These are phyloP conservation scores for Takakia lepidozioides DNA, from an alignment of 225 moss, liverwort and hornwort genomes.

Conservation along the genomic window DNA sequence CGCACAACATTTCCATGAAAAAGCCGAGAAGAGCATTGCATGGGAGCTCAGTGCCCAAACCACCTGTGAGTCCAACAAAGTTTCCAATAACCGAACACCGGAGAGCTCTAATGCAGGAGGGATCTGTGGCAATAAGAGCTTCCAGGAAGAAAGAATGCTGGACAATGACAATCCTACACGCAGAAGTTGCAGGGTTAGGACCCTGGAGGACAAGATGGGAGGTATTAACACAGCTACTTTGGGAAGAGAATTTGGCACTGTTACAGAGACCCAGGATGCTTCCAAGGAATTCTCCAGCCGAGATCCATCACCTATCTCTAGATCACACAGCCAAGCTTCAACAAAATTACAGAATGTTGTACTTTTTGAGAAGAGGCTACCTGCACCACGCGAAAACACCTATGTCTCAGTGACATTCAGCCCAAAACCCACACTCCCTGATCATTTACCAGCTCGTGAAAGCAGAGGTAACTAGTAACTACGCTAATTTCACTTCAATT, in stretches of 20 bases:
- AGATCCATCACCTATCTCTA: background rate
- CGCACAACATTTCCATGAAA: constrained; percentile 5
- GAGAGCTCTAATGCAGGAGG: background rate
- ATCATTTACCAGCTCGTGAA: constrained; percentile 55
- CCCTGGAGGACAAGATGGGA: background rate
- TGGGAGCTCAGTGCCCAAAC: too few species aligned
- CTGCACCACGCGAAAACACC: constrained; percentile 37
- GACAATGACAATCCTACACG: background rate
- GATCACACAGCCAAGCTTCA: constrained; percentile 11
- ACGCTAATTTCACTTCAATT: too few species aligned
- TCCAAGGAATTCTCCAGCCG: background rate
- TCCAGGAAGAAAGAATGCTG: background rate
- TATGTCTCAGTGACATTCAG: constrained; percentile 34
- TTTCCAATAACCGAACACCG: background rate
- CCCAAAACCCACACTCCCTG: constrained; percentile 44
- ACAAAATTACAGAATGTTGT: constrained; percentile 13
- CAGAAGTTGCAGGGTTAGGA: background rate
- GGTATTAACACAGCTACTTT: too few species aligned
- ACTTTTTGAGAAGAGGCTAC: constrained; percentile 27
- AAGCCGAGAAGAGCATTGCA: constrained; percentile 12
- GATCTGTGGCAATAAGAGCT: background rate
- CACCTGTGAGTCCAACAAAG: background rate
- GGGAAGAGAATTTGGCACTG: too few species aligned
- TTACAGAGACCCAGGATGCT: too few species aligned
- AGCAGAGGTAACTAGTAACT: constrained; percentile 40